Conservation (phyloP, 2,329 filamentous ascomycete genomes). For the Colletotrichum acutatum region DNA sequence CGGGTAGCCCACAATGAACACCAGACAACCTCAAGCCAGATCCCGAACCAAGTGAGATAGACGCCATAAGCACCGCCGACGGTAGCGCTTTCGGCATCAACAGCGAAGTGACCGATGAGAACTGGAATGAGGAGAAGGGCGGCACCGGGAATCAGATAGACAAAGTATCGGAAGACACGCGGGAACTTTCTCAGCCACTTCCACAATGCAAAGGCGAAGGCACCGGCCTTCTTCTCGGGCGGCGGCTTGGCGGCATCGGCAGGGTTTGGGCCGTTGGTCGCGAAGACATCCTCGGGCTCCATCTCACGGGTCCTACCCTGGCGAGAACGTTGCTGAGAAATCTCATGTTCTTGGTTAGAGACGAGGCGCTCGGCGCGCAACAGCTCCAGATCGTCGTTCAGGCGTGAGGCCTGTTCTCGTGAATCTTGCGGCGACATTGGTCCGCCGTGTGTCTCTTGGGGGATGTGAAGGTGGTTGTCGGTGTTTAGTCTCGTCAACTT, state of each 20-base stretch:
- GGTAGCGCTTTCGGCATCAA: constrained; percentile 52
- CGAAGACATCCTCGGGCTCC: constrained; percentile 58
- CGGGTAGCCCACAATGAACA: constrained; percentile 84
- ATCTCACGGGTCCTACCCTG: constrained; percentile 47
- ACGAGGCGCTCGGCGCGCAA: constrained; percentile 59
- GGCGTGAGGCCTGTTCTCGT: constrained; percentile 48
- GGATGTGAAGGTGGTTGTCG: constrained; percentile 13
- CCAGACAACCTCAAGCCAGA: constrained; percentile 96
- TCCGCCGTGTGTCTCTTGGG: neutral
- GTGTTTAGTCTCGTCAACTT: constrained; percentile 22
- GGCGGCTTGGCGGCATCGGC: constrained; percentile 28
- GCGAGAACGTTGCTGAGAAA: constrained; percentile 37
- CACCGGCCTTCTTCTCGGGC: constrained; percentile 38
- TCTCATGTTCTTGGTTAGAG: constrained; percentile 54
- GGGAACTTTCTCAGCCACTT: constrained; percentile 60
- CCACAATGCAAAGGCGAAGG: constrained; percentile 50
- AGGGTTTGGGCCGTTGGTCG: constrained; percentile 46
- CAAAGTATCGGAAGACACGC: constrained; percentile 58
- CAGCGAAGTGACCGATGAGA: constrained; percentile 54
- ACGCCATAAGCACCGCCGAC: constrained; percentile 78
- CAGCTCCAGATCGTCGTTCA: constrained; percentile 62
- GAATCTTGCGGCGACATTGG: constrained; percentile 27
- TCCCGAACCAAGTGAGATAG: constrained; percentile 87
- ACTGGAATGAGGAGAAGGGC: constrained; percentile 58
- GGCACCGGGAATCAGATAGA: constrained; percentile 60